Conservation (phyloP, 176 grass and related monocot species). For the Chrysopogon serrulatus region DNA sequence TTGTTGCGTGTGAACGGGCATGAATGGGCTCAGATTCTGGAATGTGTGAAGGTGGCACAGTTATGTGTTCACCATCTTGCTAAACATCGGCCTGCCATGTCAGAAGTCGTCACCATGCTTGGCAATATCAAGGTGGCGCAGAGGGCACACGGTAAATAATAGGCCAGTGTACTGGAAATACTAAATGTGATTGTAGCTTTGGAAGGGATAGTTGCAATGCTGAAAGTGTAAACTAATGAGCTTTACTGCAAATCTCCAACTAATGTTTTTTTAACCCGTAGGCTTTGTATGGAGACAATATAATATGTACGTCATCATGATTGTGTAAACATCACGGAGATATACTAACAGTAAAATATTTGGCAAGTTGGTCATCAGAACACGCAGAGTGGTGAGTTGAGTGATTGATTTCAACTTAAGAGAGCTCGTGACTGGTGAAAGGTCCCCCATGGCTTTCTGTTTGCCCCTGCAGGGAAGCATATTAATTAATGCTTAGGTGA, state of each 20-base stretch:
- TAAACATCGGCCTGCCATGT: conserved; percentile 11
- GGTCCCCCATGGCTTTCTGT: not conserved
- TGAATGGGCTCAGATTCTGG: not conserved
- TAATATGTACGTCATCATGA: not conserved
- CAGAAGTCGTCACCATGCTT: conserved; percentile 29
- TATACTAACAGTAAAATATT: not conserved
- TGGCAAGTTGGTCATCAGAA: not conserved
- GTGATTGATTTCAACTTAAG: not conserved
- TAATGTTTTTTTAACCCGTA: too few species aligned
- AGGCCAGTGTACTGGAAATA: not conserved
- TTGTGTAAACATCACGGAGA: not conserved
- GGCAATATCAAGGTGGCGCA: not conserved
- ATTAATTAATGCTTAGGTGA: not conserved
- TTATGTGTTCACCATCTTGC: not conserved
- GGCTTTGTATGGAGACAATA: not conserved
- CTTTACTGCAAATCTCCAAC: not conserved
- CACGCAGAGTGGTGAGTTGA: not conserved
- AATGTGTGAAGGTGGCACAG: conserved; percentile 8
- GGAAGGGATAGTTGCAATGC: not conserved
- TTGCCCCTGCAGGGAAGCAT: not conserved
- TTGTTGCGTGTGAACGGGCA: not conserved
- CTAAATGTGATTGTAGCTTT: not conserved
- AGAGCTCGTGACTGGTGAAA: not conserved
- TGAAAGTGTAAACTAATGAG: not conserved
- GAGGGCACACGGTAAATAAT: not conserved